Base-by-base conservation (phyloP, 78 protist genomes). In the Chrysochromulina tobinii region DNA sequence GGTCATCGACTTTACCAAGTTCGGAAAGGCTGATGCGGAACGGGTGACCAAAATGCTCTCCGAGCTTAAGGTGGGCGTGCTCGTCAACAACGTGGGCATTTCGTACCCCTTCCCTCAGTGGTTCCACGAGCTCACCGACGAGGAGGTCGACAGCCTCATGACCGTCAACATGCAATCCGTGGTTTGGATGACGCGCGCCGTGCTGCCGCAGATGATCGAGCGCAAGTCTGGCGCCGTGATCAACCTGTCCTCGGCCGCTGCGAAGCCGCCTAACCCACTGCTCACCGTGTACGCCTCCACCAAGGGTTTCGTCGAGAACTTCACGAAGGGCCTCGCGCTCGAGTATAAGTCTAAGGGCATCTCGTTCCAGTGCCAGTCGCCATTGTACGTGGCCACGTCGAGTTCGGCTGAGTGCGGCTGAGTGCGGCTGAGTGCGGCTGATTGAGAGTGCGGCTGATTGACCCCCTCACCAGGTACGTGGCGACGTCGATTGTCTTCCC, bases 81-180 rank as follows among this genome's bases (percentile, higher is more conserved):
- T 75, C 58, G 12, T 75, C n/a, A 75, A 75, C 57, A 75, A 75
- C 83, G 83, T 75, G 15, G 83, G 83, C 83, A 18, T 75, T 12
- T 11, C 25, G 12, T 75, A 75, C 83, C 25, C 3, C 58, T 75
- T 75, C 18, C 12, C 58, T 18, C 83, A 75, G 25, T 75, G 83
- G 83, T 75, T 75, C 83, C 83, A 75, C 57, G 83, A 75, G 83
- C 83, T 75, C 58, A 2, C 25, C 83, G 83, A 75, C 83, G 3
- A 9, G n/a, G 83, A 75, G 83, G 83, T 75, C 3, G 83, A 75
- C 25, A 64, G 23, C 27, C 3, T 6, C 69, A 20, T 6, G 7
- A 3, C 69, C 25, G 17, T 75, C 83, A 75, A 75, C 83, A 5
- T 75, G 58, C 58, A 75, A 25, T 75, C 83, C 11, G 50, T 57